These are phyloP conservation scores for Paraglomus brasilianum DNA, from an alignment of 192 early-diverging fungal genomes.

Conservation along the genomic window DNA sequence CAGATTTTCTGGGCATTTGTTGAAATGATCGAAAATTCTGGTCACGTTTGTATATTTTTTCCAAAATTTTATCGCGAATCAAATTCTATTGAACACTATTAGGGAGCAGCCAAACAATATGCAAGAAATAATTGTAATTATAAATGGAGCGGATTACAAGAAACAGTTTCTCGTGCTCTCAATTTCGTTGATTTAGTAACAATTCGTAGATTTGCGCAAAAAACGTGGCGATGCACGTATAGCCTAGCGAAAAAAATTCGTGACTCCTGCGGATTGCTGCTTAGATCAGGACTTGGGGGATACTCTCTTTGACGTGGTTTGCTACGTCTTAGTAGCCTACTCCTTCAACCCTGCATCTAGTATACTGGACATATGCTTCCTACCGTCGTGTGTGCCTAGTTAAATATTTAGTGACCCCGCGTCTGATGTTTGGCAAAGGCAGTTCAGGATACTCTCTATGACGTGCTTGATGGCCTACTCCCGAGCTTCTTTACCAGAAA, in stretches of 20 bases:
- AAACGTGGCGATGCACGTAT: neutral
- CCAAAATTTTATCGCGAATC: slow-evolving; percentile 38
- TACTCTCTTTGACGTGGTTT: too few species aligned
- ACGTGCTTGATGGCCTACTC: too few species aligned
- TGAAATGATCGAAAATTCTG: slow-evolving; percentile 26
- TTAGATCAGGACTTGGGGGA: too few species aligned
- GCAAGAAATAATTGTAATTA: slow-evolving; percentile 3
- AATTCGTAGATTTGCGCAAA: slow-evolving; percentile 5
- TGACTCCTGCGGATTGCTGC: too few species aligned
- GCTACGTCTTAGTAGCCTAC: too few species aligned
- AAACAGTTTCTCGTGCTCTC: neutral
- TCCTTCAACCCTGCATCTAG: too few species aligned
- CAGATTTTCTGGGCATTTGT: slow-evolving; percentile 23
- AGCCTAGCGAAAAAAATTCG: neutral
- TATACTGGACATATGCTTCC: too few species aligned
- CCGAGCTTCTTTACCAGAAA: too few species aligned
- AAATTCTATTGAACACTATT: slow-evolving; percentile 25
- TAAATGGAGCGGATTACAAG: slow-evolving; percentile 8
- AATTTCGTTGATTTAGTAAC: slow-evolving; percentile 7
- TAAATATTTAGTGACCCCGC: too few species aligned
- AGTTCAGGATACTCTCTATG: too few species aligned
- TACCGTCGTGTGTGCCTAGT: too few species aligned
- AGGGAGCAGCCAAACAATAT: neutral
- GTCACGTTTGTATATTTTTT: slow-evolving; percentile 34
- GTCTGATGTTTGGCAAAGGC: too few species aligned